Conservation (phyloP, 2,329 filamentous ascomycete genomes). For the Bipolaris bicolor region DNA sequence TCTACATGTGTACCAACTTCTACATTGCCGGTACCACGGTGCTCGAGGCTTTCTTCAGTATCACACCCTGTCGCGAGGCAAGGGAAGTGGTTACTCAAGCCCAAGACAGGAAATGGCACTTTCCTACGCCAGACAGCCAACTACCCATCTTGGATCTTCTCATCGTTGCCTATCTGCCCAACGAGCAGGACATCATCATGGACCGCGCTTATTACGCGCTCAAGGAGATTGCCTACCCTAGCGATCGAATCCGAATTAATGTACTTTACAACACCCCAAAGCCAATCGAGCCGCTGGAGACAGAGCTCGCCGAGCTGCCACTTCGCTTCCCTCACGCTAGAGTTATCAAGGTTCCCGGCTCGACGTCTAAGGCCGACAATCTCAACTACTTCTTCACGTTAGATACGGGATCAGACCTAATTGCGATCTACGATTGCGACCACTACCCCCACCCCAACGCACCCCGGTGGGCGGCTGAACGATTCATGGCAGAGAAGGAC, state of each 20-base stretch:
- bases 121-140: constrained; percentile 51
- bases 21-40: constrained; percentile 54
- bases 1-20: constrained; percentile 54
- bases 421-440: constrained; percentile 58
- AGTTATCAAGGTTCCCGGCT: constrained; percentile 57
- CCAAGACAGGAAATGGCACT: constrained; percentile 50
- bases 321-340: constrained; percentile 50
- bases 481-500: constrained; percentile 52
- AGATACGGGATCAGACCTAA: constrained; percentile 54
- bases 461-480: constrained; percentile 57
- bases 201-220: constrained; percentile 56
- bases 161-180: constrained; percentile 59
- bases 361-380: constrained; percentile 59
- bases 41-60: constrained; percentile 51
- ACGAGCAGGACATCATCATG: constrained; percentile 59
- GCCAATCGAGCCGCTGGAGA: constrained; percentile 55
- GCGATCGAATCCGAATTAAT: constrained; percentile 55
- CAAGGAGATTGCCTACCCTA: constrained; percentile 55
- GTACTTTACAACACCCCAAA: constrained; percentile 58
- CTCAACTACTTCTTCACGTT: constrained; percentile 57
- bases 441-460: constrained; percentile 59
- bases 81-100: constrained; percentile 47
- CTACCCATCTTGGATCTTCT: constrained; percentile 55
- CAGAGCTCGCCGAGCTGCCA: constrained; percentile 49
- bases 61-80: constrained; percentile 47